These are phyloP conservation scores for Eucalyptus erythrocorys DNA, from an alignment of 345 rosid genomes.

Conservation along the genomic window DNA sequence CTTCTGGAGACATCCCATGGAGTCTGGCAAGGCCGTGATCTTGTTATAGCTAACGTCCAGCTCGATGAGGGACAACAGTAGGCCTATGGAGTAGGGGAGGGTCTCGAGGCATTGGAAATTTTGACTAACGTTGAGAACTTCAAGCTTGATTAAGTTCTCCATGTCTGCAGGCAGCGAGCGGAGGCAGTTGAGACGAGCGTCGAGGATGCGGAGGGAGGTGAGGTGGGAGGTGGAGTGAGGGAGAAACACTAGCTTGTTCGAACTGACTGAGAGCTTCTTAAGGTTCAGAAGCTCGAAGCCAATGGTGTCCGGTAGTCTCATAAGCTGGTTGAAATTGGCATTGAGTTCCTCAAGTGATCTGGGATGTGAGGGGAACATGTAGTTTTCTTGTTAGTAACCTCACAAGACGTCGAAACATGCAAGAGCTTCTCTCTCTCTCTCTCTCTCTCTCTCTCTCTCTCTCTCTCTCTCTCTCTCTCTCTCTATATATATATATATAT, in stretches of 20 bases:
- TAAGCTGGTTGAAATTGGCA: slow-evolving; percentile 84
- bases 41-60: slow-evolving; percentile 75
- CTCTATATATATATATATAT: no score
- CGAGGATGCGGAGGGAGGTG: slow-evolving; percentile 41
- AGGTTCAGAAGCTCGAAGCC: slow-evolving; percentile 66
- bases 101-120: slow-evolving; percentile 61
- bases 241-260: slow-evolving; percentile 58
- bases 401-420: background rate
- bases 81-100: slow-evolving; percentile 59
- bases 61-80: slow-evolving; percentile 61
- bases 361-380: background rate
- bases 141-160: slow-evolving; percentile 60
- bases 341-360: slow-evolving; percentile 78
- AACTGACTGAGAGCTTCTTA: slow-evolving; percentile 59
- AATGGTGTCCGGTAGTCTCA: slow-evolving; percentile 48
- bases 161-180: slow-evolving; percentile 61
- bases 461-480: background rate
- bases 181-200: slow-evolving; percentile 77
- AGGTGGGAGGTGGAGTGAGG: slow-evolving; percentile 63
- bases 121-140: slow-evolving; percentile 71
- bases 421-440: background rate
- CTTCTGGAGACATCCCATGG: slow-evolving; percentile 69
- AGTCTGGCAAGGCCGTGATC: slow-evolving; percentile 50
- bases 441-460: background rate
- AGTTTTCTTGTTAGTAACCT: background rate